Percentiles rank a stretch among this genome's conserved stretches.
phyloP scores from a whole-genome alignment of 768 basidiomycete species.

The Psilocybe cyanescens region DNA sequence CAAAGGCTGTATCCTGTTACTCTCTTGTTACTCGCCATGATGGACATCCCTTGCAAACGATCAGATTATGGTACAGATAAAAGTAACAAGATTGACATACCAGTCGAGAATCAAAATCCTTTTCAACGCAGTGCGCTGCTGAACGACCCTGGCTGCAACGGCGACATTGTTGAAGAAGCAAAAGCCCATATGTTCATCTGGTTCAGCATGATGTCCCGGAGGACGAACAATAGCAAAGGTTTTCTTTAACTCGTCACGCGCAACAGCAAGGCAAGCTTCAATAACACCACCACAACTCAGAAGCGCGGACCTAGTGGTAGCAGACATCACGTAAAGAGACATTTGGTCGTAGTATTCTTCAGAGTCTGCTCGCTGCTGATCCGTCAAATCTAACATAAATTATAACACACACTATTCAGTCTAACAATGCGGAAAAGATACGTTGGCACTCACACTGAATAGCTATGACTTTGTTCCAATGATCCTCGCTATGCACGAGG shows the following conservation, averaged over 20 bases:
- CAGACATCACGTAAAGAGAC: slow-evolving; percentile 89
- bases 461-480: slow-evolving; percentile 89
- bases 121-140: slow-evolving; percentile 69
- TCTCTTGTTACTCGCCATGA: slow-evolving; percentile 61
- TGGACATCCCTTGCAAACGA: slow-evolving; percentile 81
- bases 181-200: slow-evolving; percentile 98
- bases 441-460: slow-evolving; percentile 69
- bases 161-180: slow-evolving; percentile 99
- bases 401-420: slow-evolving; percentile 1
- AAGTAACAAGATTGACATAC: slow-evolving; percentile 48
- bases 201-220: slow-evolving; percentile 98
- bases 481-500: slow-evolving; percentile 88
- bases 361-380: slow-evolving; percentile 76
- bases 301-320: slow-evolving; percentile 83
- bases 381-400: slow-evolving; percentile 61
- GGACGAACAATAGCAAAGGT: slow-evolving; percentile 95
- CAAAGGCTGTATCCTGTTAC: neutral
- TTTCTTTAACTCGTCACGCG: slow-evolving; percentile 77
- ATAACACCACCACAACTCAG: slow-evolving; percentile 95
- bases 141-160: slow-evolving; percentile 84
- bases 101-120: slow-evolving; percentile 94
- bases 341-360: slow-evolving; percentile 86
- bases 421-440: slow-evolving; percentile 13
- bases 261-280: slow-evolving; percentile 87
- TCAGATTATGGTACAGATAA: neutral